Conservation (phyloP, 2,329 filamentous ascomycete genomes). For the Fusarium redolens region DNA sequence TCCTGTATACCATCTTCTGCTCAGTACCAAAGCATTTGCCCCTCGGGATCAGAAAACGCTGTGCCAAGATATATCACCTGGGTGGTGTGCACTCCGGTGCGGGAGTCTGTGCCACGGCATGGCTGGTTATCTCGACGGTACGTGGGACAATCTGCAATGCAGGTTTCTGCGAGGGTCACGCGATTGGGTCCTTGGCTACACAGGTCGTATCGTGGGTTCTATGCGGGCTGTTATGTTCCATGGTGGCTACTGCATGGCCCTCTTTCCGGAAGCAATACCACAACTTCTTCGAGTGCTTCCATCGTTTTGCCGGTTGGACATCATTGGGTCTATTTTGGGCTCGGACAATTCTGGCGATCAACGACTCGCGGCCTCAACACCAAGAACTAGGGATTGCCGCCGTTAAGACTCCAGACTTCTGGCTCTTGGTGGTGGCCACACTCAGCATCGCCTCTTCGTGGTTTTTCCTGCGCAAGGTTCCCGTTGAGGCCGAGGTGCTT, state of each 20-base stretch:
- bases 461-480: slow-evolving; percentile 75
- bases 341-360: slow-evolving; percentile 67
- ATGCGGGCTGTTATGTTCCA: slow-evolving; percentile 65
- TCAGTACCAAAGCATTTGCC: slow-evolving; percentile 60
- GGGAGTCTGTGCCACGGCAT: slow-evolving; percentile 60
- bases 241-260: slow-evolving; percentile 74
- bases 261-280: slow-evolving; percentile 71
- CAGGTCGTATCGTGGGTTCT: slow-evolving; percentile 68
- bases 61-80: slow-evolving; percentile 64
- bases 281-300: slow-evolving; percentile 76
- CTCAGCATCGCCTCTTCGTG: slow-evolving; percentile 77
- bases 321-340: slow-evolving; percentile 73
- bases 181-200: slow-evolving; percentile 54
- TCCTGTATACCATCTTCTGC: slow-evolving; percentile 59
- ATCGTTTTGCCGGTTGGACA: slow-evolving; percentile 80
- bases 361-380: slow-evolving; percentile 53
- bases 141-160: slow-evolving; percentile 52
- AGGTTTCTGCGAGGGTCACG: slow-evolving; percentile 44
- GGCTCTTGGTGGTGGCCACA: slow-evolving; percentile 75
- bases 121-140: slow-evolving; percentile 59
- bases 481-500: slow-evolving; percentile 73
- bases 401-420: slow-evolving; percentile 63
- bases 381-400: slow-evolving; percentile 52
- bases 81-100: slow-evolving; percentile 64
- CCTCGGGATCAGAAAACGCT: slow-evolving; percentile 59